Conservation (phyloP, 768 basidiomycete genomes). For the Serendipita sp. region DNA sequence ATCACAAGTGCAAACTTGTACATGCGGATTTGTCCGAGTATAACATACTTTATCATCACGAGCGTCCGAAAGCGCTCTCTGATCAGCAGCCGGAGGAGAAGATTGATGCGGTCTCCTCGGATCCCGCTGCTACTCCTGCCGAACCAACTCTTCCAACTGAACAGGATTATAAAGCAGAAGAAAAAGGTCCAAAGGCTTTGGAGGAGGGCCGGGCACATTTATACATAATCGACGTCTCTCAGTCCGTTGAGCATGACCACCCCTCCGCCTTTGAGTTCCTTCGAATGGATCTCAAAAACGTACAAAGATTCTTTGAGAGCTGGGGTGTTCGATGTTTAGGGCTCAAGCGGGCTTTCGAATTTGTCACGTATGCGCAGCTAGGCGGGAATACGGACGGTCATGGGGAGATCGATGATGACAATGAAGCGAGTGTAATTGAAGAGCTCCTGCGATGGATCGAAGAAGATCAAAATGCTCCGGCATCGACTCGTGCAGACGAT, state of each 20-base stretch:
- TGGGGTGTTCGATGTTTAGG: conserved; percentile 65
- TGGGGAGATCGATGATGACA: conserved; percentile 12
- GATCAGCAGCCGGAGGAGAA: too few relatives aligned
- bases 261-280: conserved; percentile 94
- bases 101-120: too few relatives aligned
- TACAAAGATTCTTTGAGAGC: conserved; percentile 80
- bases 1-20: conserved; percentile 79
- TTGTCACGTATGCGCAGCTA: conserved; percentile 37
- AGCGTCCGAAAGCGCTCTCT: neutral
- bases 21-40: conserved; percentile 98
- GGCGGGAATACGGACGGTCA: conserved; percentile 14
- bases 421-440: conserved; percentile 2
- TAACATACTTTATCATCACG: conserved; percentile 77
- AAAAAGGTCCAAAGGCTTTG: neutral
- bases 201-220: conserved; percentile 33
- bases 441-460: conserved; percentile 35
- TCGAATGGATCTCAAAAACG: conserved; percentile 77
- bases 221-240: conserved; percentile 94
- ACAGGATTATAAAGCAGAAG: too few relatives aligned
- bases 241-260: conserved; percentile 97
- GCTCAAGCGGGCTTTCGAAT: conserved; percentile 72
- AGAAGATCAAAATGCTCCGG: conserved; percentile 19
- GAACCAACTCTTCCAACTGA: too few relatives aligned
- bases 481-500: conserved; percentile 2
- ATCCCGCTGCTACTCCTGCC: too few relatives aligned